Conservation (phyloP, 2,329 filamentous ascomycete species). For the Zymoseptoria brevis region DNA sequence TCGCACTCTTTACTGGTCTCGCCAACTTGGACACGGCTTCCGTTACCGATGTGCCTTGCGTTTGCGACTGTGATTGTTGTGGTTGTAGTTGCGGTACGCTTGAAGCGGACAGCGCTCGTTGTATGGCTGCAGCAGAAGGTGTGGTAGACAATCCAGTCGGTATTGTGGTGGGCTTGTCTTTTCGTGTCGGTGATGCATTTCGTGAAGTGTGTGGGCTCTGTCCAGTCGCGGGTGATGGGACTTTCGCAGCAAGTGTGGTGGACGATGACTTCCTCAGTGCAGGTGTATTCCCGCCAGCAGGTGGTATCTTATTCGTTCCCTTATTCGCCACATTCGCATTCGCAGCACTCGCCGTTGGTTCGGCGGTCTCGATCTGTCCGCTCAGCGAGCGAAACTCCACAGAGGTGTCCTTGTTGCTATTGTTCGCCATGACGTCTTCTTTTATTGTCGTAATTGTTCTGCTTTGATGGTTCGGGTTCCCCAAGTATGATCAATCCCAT, state of each 20-base stretch:
- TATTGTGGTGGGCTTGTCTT: conserved; percentile 34
- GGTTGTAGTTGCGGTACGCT: conserved; percentile 57
- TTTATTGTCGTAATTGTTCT: not conserved
- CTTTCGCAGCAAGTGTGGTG: conserved; percentile 20
- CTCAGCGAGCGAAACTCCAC: conserved; percentile 32
- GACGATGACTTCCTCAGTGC: conserved; percentile 24
- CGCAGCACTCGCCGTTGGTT: conserved; percentile 23
- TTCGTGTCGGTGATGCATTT: conserved; percentile 41
- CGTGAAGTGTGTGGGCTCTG: conserved; percentile 41
- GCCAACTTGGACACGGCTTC: conserved; percentile 57
- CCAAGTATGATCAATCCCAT: conserved; percentile 9
- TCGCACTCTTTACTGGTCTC: conserved; percentile 51
- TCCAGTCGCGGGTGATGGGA: conserved; percentile 29
- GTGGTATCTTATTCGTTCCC: conserved; percentile 4
- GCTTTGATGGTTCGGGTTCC: not conserved
- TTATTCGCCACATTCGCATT: conserved; percentile 10
- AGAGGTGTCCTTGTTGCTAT: conserved; percentile 24
- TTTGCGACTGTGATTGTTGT: conserved; percentile 3
- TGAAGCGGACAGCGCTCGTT: conserved; percentile 60
- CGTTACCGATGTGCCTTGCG: conserved; percentile 40
- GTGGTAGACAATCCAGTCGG: conserved; percentile 36
- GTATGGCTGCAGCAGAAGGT: conserved; percentile 54
- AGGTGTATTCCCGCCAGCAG: conserved; percentile 9
- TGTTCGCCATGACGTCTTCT: conserved; percentile 24
- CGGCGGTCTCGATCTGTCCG: conserved; percentile 31